phyloP scores from a whole-genome alignment of 805 yeast species.

The Cyberlindnera mycetangii region DNA sequence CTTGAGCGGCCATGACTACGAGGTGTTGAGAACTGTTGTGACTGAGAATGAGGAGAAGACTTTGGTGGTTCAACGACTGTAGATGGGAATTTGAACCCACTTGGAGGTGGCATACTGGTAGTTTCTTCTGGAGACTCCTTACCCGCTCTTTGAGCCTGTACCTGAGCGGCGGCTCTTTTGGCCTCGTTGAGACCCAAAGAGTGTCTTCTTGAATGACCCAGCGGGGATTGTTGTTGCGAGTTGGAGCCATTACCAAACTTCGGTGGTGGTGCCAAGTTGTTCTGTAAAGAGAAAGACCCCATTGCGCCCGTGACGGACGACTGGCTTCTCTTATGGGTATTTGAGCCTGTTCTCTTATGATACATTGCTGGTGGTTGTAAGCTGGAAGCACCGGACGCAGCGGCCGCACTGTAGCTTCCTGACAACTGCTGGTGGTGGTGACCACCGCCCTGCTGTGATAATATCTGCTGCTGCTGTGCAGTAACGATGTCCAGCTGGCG shows the following conservation, averaged over 20 bases:
- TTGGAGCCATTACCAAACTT: conserved; percentile 12
- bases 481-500: conserved; percentile 90
- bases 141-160: conserved; percentile 63
- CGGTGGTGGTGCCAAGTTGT: conserved; percentile 28
- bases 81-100: conserved; percentile 58
- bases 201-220: conserved; percentile 88
- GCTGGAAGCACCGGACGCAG: conserved; percentile 7
- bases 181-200: conserved; percentile 91
- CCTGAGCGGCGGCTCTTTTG: conserved; percentile 93
- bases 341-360: conserved; percentile 17
- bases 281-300: conserved; percentile 30
- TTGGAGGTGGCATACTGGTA: conserved; percentile 29
- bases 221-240: conserved; percentile 8
- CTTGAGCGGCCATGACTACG: conserved; percentile 26
- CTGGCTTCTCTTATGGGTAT: conserved; percentile 47
- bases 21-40: conserved; percentile 9
- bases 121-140: conserved; percentile 20
- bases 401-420: conserved; percentile 11
- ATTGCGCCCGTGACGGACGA: conserved; percentile 37
- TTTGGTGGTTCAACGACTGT: conserved; percentile 33
- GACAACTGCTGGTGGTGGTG: conserved; percentile 8
- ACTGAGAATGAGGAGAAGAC: conserved; percentile 9
- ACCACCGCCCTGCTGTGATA: conserved; percentile 51
- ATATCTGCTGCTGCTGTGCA: conserved; percentile 85
- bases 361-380: conserved; percentile 20